These are phyloP conservation scores for Anethum foeniculum DNA, from an alignment of 140 eudicot genomes.

Conservation along the genomic window DNA sequence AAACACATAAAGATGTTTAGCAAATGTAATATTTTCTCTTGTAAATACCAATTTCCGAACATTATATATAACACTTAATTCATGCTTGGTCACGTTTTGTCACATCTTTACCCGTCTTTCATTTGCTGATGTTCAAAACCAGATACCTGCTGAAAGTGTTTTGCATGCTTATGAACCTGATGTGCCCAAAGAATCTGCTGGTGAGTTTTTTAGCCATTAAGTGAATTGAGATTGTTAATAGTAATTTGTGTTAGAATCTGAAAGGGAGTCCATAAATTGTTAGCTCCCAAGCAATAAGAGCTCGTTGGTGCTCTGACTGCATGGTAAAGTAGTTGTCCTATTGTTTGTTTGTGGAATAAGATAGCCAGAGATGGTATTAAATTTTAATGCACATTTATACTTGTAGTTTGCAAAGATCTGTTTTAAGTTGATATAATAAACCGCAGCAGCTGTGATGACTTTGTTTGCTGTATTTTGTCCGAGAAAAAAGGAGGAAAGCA, in stretches of 20 bases:
- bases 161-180: constrained; percentile 76
- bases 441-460: not conserved
- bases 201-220: constrained; percentile 26
- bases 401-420: not conserved
- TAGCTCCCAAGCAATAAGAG: not conserved
- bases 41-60: not conserved
- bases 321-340: not conserved
- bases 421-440: not conserved
- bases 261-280: not conserved
- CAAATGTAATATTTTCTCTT: not conserved
- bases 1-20: not conserved
- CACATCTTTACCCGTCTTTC: not conserved
- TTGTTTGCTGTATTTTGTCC: not conserved
- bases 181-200: constrained; percentile 38
- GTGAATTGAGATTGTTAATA: not conserved
- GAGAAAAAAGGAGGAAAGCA: not conserved
- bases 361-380: not conserved
- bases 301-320: not conserved
- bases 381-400: not conserved
- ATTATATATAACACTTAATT: not conserved
- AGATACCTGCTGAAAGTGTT: constrained; percentile 20
- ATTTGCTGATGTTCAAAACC: constrained; percentile 20
- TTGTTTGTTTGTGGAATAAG: not conserved
- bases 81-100: not conserved
- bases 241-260: not conserved